phyloP scores from a whole-genome alignment of 257 asterid species.

The Capsicum rhomboideum region DNA sequence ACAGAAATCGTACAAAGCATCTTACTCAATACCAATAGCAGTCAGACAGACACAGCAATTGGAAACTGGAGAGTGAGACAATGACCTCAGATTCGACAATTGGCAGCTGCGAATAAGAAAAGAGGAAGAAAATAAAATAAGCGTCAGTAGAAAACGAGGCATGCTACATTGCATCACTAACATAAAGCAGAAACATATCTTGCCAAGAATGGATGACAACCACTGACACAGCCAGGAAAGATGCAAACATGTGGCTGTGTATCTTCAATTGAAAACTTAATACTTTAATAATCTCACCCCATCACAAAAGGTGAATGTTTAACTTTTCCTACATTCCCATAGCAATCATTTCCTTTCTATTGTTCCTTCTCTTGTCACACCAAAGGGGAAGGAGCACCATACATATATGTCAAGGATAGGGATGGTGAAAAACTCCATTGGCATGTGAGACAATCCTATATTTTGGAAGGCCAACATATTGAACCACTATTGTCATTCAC shows the following conservation, averaged over 20 bases:
- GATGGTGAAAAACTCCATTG: background rate
- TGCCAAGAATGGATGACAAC: too few species aligned
- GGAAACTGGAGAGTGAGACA: background rate
- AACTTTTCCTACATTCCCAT: background rate
- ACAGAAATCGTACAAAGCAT: background rate
- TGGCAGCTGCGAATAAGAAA: slow-evolving; percentile 50
- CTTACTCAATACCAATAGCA: background rate
- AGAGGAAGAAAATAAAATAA: background rate
- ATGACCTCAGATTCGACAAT: slow-evolving; percentile 57
- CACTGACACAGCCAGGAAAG: too few species aligned
- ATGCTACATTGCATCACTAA: too few species aligned
- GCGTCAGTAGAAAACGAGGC: background rate
- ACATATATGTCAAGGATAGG: background rate
- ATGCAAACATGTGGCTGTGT: background rate
- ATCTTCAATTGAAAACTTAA: background rate
- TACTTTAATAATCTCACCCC: background rate
- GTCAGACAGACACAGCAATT: background rate
- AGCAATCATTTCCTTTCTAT: background rate
- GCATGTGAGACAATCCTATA: background rate
- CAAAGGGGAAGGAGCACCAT: background rate
- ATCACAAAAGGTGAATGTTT: background rate
- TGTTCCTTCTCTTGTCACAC: background rate
- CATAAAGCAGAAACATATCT: background rate
- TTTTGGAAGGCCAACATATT: background rate
- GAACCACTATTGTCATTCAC: background rate